Evolutionary conservation across 805 yeast species (phyloP), one percentile per base, ranked within the genome.

Genomic region (Candida chauliodis): DNA sequence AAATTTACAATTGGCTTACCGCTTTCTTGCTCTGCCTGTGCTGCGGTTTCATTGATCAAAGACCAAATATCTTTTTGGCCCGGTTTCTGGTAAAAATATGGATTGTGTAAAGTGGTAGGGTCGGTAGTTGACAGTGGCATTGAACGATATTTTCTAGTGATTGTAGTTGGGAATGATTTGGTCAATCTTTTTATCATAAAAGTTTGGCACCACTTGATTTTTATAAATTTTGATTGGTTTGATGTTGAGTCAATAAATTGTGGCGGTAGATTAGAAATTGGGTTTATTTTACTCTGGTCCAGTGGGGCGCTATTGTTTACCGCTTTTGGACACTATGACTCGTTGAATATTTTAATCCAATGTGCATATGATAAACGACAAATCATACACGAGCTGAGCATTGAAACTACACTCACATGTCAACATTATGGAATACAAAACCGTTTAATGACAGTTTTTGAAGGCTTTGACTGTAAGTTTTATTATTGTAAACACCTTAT

Each of bases 31-130:
- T 80, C 82, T 10, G 95, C 89, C 4, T 77, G 78, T 2, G 95
- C 95, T 0, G 98, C 97, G 2, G 99, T 84, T 54, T 90, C 98
- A 56, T 93, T 93, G 61, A 95, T 86, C 47, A 93, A 66, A 2
- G 95, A 75, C 99, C 99, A 93, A 33, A 93, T 90, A 59, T 93
- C 99, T 55, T 89, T 87, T 31, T 82, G 79, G 11, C 79, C 78
- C 25, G 81, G 73, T 35, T 79, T 71, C 41, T 53, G 57, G 38
- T 53, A 51, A 63, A 85, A 84, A 58, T 84, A 83, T 0, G 83
- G 81, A 50, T 81, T 81, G 53, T 76, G 79, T 35, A 67, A 56
- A 5, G 58, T 34, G 11, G 38, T 17, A 19, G 45, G 45, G 18
- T 42, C 45, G 11, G 43, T 18, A 7, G 42, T 33, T n/a, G 36